Percentiles rank a stretch among this genome's conserved stretches.
Evolutionary conservation across 2,329 filamentous ascomycete species (phyloP).

Genomic region (Monosporascus sp.): DNA sequence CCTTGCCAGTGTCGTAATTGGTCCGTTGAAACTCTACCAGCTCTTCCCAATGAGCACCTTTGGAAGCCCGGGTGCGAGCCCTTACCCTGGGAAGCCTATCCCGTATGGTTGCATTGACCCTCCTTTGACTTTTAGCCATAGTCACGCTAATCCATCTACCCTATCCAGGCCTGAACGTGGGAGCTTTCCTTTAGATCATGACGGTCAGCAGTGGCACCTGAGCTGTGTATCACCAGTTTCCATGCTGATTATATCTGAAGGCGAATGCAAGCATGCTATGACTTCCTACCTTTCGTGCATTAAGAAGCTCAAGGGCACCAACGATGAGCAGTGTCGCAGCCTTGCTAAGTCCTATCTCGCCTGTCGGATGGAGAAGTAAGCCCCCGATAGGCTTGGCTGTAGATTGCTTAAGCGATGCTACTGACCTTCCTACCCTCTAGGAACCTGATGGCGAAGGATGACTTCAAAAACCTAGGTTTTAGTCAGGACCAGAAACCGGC

Average conservation of each 20-base stretch:
- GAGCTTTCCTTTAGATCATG: slow-evolving; percentile 94
- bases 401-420: background rate
- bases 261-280: slow-evolving; percentile 92
- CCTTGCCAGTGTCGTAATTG: too few relatives aligned
- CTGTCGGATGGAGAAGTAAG: slow-evolving; percentile 92
- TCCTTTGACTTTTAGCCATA: slow-evolving; percentile 1
- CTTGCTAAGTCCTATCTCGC: slow-evolving; percentile 83
- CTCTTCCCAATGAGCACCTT: slow-evolving; percentile 22
- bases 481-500: slow-evolving; percentile 29
- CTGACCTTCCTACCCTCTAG: slow-evolving; percentile 35
- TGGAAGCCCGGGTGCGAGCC: slow-evolving; percentile 24
- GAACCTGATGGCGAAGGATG: slow-evolving; percentile 93
- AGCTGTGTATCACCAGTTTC: too few relatives aligned
- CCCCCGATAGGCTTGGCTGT: slow-evolving; percentile 6
- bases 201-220: slow-evolving; percentile 46
- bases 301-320: slow-evolving; percentile 75
- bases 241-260: slow-evolving; percentile 35
- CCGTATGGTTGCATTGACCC: slow-evolving; percentile 17
- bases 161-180: slow-evolving; percentile 74
- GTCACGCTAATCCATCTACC: slow-evolving; percentile 1
- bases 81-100: slow-evolving; percentile 22
- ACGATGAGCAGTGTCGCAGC: slow-evolving; percentile 78
- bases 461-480: slow-evolving; percentile 91
- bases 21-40: background rate
- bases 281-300: slow-evolving; percentile 80